Evolutionary conservation across 148 eudicot species (phyloP).

Genomic region (Vaccinium corymbosum): DNA sequence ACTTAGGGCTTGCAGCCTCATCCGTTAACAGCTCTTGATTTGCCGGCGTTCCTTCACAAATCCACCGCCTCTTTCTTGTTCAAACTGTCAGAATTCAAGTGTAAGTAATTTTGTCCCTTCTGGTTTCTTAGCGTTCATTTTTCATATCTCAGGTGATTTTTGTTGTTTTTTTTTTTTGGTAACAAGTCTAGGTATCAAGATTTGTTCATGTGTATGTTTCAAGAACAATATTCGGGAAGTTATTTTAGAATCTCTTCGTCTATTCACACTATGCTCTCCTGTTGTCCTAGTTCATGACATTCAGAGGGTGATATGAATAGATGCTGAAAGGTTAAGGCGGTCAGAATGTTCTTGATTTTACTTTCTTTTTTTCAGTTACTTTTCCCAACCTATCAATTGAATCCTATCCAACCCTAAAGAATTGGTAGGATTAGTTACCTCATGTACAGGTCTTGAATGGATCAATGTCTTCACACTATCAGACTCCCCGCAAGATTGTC

Average conservation of each 20-base stretch:
- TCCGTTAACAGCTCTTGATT: slow-evolving; percentile 11
- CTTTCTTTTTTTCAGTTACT: background rate
- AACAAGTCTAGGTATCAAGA: background rate
- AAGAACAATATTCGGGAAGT: background rate
- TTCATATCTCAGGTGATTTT: slow-evolving; percentile 5
- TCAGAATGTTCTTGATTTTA: background rate
- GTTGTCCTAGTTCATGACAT: background rate
- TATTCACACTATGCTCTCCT: background rate
- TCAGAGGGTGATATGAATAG: background rate
- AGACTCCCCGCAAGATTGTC: background rate
- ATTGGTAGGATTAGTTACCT: background rate
- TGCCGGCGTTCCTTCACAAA: background rate
- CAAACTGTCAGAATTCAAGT: background rate
- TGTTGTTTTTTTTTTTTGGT: background rate
- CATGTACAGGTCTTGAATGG: background rate
- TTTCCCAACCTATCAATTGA: background rate
- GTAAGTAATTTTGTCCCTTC: background rate
- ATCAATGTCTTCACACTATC: background rate
- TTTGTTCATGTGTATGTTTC: background rate
- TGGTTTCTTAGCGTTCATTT: background rate
- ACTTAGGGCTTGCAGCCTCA: background rate
- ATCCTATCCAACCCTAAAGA: background rate
- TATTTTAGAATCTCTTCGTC: background rate
- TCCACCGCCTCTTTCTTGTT: background rate
- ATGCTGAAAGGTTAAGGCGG: background rate